Evolutionary conservation across 805 yeast genomes (phyloP), one percentile per base, ranked within the genome.

Genomic region (Candida gorgasii): DNA sequence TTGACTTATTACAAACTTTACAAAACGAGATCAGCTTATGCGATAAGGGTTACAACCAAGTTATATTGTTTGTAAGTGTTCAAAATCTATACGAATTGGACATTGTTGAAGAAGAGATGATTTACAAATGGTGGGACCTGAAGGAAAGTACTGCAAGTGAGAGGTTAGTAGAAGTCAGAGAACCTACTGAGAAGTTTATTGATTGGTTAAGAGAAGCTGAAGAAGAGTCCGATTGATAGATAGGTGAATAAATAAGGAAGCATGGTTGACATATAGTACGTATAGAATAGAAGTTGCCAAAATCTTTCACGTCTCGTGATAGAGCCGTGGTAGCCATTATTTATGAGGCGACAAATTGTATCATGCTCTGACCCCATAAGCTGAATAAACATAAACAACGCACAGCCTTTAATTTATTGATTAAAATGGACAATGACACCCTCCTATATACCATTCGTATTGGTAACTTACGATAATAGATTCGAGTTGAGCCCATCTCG

Each of bases 131-230:
- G 99, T 93, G 96, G 96, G 72, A 74, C 42, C 58, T 69, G 14
- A 48, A 52, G 19, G 57, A 51, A 8, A 48, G 61, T 13, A 59
- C 63, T 6, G 75, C 67, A 12, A 57, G 68, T 12, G 73, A 67
- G 5, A 71, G 66, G 17, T 67, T 78, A 31, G 55, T 58, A 12
- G 69, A 66, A 19, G 82, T 82, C 14, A 76, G 84, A 44, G 69
- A 58, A 20, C 71, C 79, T 50, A 81, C 88, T 2, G 77, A 67
- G 7, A 84, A 82, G 61, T 92, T 92, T 82, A 75, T 92, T 15
- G 86, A 82, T 14, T 90, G 97, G 97, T 74, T 92, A 45, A 76
- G 77, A 53, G 86, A 82, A 36, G 97, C 97, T 1, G 85, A 79
- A 48, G 89, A 82, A 53, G 61, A 61, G 36, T 59, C 59, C 28